phyloP scores from a whole-genome alignment of 1,284 basidiomycete genomes.

The Grifola frondosa region DNA sequence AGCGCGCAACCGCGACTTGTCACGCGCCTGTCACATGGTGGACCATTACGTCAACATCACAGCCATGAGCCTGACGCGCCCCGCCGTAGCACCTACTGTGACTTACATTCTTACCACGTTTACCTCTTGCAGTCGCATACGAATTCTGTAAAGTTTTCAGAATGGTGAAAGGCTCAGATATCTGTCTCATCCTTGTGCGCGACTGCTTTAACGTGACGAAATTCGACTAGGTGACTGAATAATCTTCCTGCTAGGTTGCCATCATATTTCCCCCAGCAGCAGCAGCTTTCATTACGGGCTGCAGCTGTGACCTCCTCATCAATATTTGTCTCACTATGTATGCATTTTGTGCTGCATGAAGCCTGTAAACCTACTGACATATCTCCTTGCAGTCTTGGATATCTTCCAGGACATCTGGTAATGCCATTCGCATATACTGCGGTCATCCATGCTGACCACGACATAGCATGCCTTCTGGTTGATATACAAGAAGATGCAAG shows the following conservation, averaged over 20 bases:
- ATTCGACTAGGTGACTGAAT: too few species aligned
- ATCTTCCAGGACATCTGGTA: slow-evolving; percentile 70
- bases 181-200: too few species aligned
- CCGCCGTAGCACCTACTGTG: too few species aligned
- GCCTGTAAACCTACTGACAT: neutral
- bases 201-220: too few species aligned
- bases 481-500: slow-evolving; percentile 59
- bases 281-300: slow-evolving; percentile 74
- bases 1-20: too few species aligned
- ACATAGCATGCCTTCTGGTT: slow-evolving; percentile 49
- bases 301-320: slow-evolving; percentile 78
- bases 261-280: slow-evolving; percentile 75
- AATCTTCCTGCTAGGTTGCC: slow-evolving; percentile 74
- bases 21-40: too few species aligned
- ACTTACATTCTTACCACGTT: too few species aligned
- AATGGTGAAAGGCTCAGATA: too few species aligned
- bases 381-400: slow-evolving; percentile 55
- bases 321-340: slow-evolving; percentile 75
- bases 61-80: too few species aligned
- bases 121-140: too few species aligned
- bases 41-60: too few species aligned
- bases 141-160: too few species aligned
- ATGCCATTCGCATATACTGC: neutral
- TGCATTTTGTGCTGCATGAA: slow-evolving; percentile 19
- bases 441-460: neutral